Conservation (phyloP, 305 asterid genomes). For the Ilex paraguariensis region DNA sequence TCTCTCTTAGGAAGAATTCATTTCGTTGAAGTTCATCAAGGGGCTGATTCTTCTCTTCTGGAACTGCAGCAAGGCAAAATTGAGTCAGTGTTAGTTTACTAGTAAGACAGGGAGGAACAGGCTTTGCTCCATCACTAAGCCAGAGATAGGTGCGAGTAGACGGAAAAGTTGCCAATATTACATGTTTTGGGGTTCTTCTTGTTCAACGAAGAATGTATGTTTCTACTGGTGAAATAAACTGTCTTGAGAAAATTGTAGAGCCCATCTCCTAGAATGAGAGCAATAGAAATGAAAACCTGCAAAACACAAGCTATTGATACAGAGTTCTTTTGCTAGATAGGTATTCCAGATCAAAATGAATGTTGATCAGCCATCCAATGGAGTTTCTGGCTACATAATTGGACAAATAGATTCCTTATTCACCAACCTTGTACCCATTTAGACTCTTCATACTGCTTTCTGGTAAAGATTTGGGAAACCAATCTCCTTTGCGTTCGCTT, state of each 20-base stretch:
- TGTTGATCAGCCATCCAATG: no score
- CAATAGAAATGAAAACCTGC: constrained; percentile 86
- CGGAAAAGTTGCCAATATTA: constrained; percentile 6
- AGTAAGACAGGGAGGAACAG: neutral
- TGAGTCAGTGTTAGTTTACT: constrained; percentile 1
- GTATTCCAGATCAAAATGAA: no score
- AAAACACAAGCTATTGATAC: neutral
- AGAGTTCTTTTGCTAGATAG: no score
- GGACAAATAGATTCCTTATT: neutral
- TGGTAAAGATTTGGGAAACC: constrained; percentile 53
- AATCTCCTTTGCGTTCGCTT: constrained; percentile 47
- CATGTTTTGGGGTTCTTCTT: constrained; percentile 31
- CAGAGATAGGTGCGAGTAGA: no score
- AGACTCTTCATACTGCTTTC: constrained; percentile 81
- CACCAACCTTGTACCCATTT: constrained; percentile 71
- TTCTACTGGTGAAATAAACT: constrained; percentile 42
- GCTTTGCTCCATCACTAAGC: no score
- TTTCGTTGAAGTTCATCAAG: constrained; percentile 42
- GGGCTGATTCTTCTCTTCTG: constrained; percentile 31
- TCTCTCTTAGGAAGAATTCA: constrained; percentile 63
- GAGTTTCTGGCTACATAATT: no score
- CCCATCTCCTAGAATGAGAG: constrained; percentile 88
- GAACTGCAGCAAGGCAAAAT: constrained; percentile 25
- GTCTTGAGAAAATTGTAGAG: constrained; percentile 83
- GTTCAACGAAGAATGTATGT: constrained; percentile 42